Percentiles rank a stretch among this genome's conserved stretches.
Evolutionary conservation across 176 grass and related monocot genomes (phyloP).

Genomic region (Neostapfia colusana): DNA sequence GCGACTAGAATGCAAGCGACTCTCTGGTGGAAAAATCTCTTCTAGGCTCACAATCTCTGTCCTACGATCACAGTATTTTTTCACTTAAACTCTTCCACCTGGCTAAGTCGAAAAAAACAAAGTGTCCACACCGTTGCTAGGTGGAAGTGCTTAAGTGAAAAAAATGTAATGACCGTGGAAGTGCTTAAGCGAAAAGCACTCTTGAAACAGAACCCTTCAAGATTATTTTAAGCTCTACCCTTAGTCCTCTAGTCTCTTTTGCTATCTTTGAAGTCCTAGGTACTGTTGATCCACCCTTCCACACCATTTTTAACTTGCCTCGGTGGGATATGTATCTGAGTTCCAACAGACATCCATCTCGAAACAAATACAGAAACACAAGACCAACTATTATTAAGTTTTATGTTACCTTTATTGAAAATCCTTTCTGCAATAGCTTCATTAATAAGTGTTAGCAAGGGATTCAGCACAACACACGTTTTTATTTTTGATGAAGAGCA

Average conservation of each 20-base stretch:
- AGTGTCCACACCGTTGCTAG: no score
- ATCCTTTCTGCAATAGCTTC: neutral
- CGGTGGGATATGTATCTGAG: neutral
- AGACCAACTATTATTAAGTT: neutral
- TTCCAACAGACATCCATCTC: neutral
- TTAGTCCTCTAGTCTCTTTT: neutral
- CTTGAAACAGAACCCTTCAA: neutral
- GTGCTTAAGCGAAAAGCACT: no score
- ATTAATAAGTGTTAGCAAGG: neutral
- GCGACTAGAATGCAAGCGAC: no score
- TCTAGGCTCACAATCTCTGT: no score
- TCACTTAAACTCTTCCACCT: no score
- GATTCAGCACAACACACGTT: neutral
- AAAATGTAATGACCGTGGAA: no score
- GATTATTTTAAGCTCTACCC: neutral
- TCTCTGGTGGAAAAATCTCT: no score
- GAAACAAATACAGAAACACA: neutral
- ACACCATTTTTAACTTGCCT: conserved; percentile 8
- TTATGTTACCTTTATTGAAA: neutral
- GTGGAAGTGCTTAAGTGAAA: no score
- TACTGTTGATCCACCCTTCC: neutral
- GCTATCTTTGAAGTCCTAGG: conserved; percentile 5
- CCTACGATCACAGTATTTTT: no score
- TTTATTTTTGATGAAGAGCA: neutral
- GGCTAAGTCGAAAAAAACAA: no score